A percentile compares a stretch with the other conserved stretches of the same genome.
Conservation (phyloP, 2,329 filamentous ascomycete species). For the Pseudopithomyces chartarum region DNA sequence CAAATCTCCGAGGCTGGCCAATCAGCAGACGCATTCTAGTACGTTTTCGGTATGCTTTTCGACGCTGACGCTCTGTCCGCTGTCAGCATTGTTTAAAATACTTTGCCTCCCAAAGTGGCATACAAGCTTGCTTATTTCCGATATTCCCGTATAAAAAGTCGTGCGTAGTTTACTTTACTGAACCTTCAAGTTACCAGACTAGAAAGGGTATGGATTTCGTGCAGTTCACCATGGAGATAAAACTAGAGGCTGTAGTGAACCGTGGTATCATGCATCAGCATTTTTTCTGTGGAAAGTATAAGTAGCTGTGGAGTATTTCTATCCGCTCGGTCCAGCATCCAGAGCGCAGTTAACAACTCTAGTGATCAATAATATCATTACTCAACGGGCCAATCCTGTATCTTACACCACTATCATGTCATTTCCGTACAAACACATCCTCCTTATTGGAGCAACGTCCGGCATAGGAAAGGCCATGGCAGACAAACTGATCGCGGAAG, state of each 20-base stretch:
- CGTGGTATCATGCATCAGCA: no score
- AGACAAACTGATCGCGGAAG: conserved; percentile 53
- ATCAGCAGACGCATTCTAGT: neutral
- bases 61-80: neutral
- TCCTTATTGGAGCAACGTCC: conserved; percentile 61
- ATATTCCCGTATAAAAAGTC: neutral
- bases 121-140: neutral
- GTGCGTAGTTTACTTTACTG: neutral
- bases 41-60: conserved; percentile 5
- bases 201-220: neutral
- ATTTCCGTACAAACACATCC: conserved; percentile 61
- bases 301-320: neutral
- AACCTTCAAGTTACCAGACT: neutral
- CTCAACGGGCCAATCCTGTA: neutral
- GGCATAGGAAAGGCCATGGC: conserved; percentile 60
- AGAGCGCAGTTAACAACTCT: neutral
- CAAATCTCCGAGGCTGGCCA: neutral
- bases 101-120: no score
- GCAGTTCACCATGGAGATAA: neutral
- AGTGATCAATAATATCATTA: neutral
- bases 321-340: neutral
- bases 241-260: no score
- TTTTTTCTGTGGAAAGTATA: neutral
- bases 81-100: neutral
- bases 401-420: conserved; percentile 44